Evolutionary conservation across 371 early-diverging fungal species (phyloP).

Genomic region (Rhizopus stolonifer): DNA sequence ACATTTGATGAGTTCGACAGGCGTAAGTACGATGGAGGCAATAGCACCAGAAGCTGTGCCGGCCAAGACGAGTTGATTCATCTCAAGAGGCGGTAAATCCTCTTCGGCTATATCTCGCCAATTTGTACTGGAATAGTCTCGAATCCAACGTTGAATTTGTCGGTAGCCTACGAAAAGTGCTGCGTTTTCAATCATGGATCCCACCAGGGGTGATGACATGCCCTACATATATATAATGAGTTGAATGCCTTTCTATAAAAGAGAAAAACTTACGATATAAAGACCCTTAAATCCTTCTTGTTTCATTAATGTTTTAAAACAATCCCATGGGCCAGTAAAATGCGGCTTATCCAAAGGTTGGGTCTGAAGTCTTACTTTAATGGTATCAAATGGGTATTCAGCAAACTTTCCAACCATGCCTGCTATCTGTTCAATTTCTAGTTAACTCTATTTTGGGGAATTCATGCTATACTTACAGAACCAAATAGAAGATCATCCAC

Average conservation of each 20-base stretch:
- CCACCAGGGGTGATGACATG: conserved; percentile 87
- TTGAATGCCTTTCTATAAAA: no score
- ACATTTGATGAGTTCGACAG: conserved; percentile 95
- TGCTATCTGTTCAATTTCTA: conserved; percentile 54
- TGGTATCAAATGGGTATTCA: conserved; percentile 96
- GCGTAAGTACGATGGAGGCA: conserved; percentile 89
- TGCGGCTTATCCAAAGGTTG: conserved; percentile 71
- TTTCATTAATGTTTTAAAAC: conserved; percentile 66
- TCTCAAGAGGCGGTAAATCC: conserved; percentile 32
- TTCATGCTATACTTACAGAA: no score
- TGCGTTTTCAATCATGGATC: conserved; percentile 94
- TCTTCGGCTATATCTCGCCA: conserved; percentile 19
- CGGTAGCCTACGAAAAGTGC: conserved; percentile 88
- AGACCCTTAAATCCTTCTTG: conserved; percentile 79
- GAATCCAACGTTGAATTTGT: conserved; percentile 73
- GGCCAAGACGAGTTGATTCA: conserved; percentile 73
- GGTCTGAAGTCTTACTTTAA: conserved; percentile 94
- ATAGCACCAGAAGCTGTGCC: conserved; percentile 87
- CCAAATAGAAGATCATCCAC: conserved; percentile 34
- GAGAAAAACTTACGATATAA: conserved; percentile 71
- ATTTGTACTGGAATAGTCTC: conserved; percentile 22
- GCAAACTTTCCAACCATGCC: conserved; percentile 92
- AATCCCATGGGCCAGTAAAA: conserved; percentile 85
- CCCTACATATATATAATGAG: conserved; percentile 54
- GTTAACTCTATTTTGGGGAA: no score